Evolutionary conservation across 225 moss, liverwort and hornwort species (phyloP).

Genomic region (Physcomitrellopsis africana): DNA sequence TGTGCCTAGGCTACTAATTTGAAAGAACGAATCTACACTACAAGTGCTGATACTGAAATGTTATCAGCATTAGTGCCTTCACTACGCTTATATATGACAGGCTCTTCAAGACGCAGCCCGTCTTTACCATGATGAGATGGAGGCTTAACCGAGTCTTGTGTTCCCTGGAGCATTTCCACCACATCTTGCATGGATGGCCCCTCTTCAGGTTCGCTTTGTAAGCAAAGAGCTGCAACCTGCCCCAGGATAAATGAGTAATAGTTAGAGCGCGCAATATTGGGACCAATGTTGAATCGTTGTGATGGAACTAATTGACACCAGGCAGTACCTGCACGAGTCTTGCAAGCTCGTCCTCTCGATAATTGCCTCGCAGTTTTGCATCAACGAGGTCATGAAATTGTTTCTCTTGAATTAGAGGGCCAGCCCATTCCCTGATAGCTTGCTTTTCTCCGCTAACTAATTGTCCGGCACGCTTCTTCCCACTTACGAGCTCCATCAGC

Average conservation of each 20-base stretch:
- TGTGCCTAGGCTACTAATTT: no score
- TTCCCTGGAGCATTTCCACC: constrained; percentile 59
- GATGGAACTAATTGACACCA: neutral
- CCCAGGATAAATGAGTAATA: neutral
- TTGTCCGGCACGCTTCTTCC: constrained; percentile 68
- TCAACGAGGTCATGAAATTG: constrained; percentile 63
- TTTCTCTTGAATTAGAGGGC: constrained; percentile 57
- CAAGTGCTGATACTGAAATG: neutral
- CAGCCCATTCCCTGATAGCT: constrained; percentile 76
- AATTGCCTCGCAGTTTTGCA: constrained; percentile 65
- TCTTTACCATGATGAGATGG: neutral
- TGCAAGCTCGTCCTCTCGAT: constrained; percentile 58
- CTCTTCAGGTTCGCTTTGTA: constrained; percentile 59
- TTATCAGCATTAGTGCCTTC: neutral
- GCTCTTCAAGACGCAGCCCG: neutral
- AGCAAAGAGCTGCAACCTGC: constrained; percentile 65
- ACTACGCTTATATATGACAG: constrained; percentile 1
- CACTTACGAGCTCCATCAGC: constrained; percentile 72
- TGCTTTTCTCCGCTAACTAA: constrained; percentile 46
- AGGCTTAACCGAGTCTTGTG: neutral
- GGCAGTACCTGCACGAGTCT: constrained; percentile 49
- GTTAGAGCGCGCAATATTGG: neutral
- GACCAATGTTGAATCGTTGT: neutral
- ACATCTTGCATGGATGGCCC: constrained; percentile 67
- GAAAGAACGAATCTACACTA: no score